phyloP scores from a whole-genome alignment of 768 basidiomycete species.

The Leccinum incarnatum region DNA sequence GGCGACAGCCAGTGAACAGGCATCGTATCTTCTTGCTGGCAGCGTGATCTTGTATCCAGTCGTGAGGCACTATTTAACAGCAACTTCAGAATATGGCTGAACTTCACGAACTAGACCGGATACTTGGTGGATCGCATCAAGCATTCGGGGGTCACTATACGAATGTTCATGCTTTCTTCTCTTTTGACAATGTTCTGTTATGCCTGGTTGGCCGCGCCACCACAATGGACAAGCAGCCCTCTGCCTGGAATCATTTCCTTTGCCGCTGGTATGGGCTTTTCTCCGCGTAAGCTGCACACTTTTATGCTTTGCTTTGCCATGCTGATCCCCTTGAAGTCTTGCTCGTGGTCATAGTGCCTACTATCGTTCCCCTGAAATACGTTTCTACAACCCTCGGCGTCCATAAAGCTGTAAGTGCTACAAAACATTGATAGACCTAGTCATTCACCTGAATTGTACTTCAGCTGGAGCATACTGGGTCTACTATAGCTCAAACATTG shows the following conservation, averaged over 20 bases:
- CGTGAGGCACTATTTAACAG: constrained; percentile 37
- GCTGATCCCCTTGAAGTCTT: constrained; percentile 45
- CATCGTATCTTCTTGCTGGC: constrained; percentile 70
- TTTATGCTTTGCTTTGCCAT: not conserved
- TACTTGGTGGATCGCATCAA: constrained; percentile 60
- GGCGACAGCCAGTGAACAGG: constrained; percentile 55
- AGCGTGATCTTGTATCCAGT: constrained; percentile 68
- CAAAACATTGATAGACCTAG: not conserved
- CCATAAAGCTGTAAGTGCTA: constrained; percentile 65
- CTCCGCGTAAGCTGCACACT: constrained; percentile 47
- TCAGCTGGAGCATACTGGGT: constrained; percentile 73
- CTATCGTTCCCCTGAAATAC: constrained; percentile 66
- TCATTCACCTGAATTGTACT: not conserved
- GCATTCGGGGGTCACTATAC: constrained; percentile 53
- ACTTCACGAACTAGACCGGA: constrained; percentile 47
- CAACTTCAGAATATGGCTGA: not conserved
- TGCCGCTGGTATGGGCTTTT: constrained; percentile 69
- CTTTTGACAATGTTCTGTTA: constrained; percentile 59
- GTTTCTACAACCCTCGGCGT: constrained; percentile 76
- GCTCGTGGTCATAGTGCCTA: constrained; percentile 71
- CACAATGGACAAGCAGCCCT: constrained; percentile 53
- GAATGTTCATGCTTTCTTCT: constrained; percentile 58
- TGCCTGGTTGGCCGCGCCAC: constrained; percentile 64
- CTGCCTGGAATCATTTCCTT: constrained; percentile 61
- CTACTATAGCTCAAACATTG: constrained; percentile 68